phyloP scores from a whole-genome alignment of 495 filamentous ascomycete species.

The Staphylotrichum longicolle region DNA sequence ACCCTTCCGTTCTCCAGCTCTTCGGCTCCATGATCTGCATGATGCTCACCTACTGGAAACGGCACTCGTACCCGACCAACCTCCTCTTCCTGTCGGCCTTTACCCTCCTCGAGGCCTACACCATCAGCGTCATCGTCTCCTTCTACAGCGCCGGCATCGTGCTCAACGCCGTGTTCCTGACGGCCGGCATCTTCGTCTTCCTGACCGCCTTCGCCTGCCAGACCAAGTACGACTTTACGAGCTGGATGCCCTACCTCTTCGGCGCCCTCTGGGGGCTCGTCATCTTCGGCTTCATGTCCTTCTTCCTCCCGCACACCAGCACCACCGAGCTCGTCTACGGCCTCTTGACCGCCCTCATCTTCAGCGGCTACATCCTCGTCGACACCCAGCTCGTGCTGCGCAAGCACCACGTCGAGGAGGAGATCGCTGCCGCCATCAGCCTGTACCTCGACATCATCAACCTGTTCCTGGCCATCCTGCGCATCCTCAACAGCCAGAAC shows the following conservation, averaged over 20 bases:
- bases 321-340: constrained; percentile 82
- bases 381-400: constrained; percentile 95
- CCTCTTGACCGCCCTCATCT: constrained; percentile 76
- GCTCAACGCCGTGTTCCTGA: constrained; percentile 85
- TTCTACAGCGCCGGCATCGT: constrained; percentile 82
- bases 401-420: constrained; percentile 96
- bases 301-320: constrained; percentile 77
- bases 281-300: constrained; percentile 85
- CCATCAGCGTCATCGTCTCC: constrained; percentile 84
- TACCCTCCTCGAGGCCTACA: constrained; percentile 90
- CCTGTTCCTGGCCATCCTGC: constrained; percentile 86
- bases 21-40: constrained; percentile 79
- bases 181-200: constrained; percentile 87
- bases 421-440: constrained; percentile 94
- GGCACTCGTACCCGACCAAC: constrained; percentile 94
- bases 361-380: constrained; percentile 90
- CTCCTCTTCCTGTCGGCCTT: constrained; percentile 89
- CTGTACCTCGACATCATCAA: constrained; percentile 97
- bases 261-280: constrained; percentile 85
- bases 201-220: constrained; percentile 95
- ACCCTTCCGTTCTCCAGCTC: constrained; percentile 40
- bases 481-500: constrained; percentile 83
- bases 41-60: constrained; percentile 93
- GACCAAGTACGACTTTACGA: constrained; percentile 96
- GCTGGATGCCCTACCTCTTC: constrained; percentile 94